Evolutionary conservation across 1,139 yeast species (phyloP), one percentile per base, ranked within the genome.

Genomic region (Kurtzmaniella quercitrusa): DNA sequence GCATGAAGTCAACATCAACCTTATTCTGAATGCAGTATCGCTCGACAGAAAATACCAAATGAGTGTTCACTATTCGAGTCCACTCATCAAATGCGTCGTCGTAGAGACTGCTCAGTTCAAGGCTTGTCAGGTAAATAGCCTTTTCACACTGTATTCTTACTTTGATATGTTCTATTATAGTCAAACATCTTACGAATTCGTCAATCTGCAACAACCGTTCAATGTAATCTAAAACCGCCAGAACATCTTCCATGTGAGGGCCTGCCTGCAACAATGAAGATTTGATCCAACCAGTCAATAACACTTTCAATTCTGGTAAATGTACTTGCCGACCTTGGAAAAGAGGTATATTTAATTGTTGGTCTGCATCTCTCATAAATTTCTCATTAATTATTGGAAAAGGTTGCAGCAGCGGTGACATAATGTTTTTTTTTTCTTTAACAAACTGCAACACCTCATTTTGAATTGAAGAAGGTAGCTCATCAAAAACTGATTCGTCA

Each of bases 241-340:
- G 50, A 2, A 80, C 60, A 52, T 84, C 93, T 30, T 75, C 83
- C 3, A 51, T 53, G 52, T 80, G 83, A 0, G 91, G 89, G 0
- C 86, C 85, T 23, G 63, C 63, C 23, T 61, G 66, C n/a, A 58
- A 49, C 3, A 71, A 44, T 0, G 82, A 69, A 38, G 61, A 59
- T 3, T 47, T 47, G 0, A 82, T 64, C 91, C 91, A 84, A 1
- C 61, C 57, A 2, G 58, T 53, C 3, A 82, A 42, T 43, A 70
- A 54, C 1, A 44, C 33, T 30, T 65, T 61, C 34, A 82, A 59
- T 3, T 71, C 71, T 9, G 54, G 53, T 15, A 64, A 62, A 2
- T 66, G 53, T 1, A 55, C 46, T 5, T 48, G 43, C 5, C 63
- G 61, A 43, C 68, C 72, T 48, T 76, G 69, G 43, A 62, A 62